Base-by-base conservation (phyloP, 148 eudicot species). In the Arbutus unedo region DNA sequence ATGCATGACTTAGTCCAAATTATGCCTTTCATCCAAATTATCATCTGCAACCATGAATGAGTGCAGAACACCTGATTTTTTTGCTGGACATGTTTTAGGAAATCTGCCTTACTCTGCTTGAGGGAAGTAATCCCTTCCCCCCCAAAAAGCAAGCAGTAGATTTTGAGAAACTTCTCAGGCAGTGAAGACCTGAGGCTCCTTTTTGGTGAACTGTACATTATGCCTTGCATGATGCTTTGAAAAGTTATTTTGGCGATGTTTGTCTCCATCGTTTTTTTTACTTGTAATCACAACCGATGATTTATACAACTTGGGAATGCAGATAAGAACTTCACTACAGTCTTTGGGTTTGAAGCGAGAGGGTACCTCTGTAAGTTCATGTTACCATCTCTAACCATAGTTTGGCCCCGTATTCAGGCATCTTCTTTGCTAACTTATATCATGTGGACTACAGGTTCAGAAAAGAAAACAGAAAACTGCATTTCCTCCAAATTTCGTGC, bases 401-500 rank as follows among this genome's bases (percentile, higher is more conserved):
- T 23, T 50, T 18, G 41, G 21, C 54, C 75, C 78, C 67, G 14
- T 76, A 6, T 78, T 60, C 15, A 18, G 14, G 25, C 71, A 38
- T 77, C 21, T 77, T 53, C 41, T 55, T 51, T 68, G 64, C 84
- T 83, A 53, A 66, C 56, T 56, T 53, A 55, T 51, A 76, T 72
- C 77, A 78, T 78, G 44, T 21, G 23, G 55, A 80, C 48, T 43
- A 56, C 81, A 93, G 97, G 90, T 95, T 78, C 95, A 93, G 79
- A 87, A 76, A 14, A 87, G 88, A 85, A 95, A 91, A 80, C 98
- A 95, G 87, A 88, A 90, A 81, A 92, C 98, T 81, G 97, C 98
- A 18, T 93, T 95, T 82, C 98, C 98, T 82, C 97, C 98, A 49
- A 95, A 95, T 85, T 93, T 92, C 85, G 98, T 95, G 71, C 98